Conservation (phyloP, 2,329 filamentous ascomycete species). For the Aspergillus phoenicis region DNA sequence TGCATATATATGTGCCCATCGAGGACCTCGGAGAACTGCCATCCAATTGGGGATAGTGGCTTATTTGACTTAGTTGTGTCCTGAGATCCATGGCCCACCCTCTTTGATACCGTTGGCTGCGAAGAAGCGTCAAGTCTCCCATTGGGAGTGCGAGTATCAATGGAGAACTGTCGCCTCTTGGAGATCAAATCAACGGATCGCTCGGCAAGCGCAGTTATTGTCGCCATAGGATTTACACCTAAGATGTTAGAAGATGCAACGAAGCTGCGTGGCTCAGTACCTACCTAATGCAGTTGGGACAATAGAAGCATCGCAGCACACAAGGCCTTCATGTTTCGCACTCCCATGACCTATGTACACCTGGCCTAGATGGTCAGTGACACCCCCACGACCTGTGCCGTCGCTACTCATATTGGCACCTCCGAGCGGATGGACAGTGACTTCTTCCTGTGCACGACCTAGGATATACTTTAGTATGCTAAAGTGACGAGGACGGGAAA, state of each 20-base stretch:
- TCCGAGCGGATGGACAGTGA: constrained; percentile 6
- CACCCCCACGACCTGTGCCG: neutral
- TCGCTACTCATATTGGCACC: constrained; percentile 3
- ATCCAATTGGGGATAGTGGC: constrained; percentile 8
- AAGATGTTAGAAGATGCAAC: neutral
- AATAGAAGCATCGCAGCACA: neutral
- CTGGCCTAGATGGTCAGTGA: constrained; percentile 2
- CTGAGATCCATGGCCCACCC: too few species aligned
- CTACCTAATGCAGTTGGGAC: constrained; percentile 1
- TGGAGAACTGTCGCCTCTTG: neutral
- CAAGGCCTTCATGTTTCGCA: neutral
- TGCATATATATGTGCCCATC: constrained; percentile 14
- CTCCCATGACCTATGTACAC: neutral
- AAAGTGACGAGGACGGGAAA: neutral
- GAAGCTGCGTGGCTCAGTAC: neutral
- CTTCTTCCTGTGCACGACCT: neutral
- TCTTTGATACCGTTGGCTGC: neutral
- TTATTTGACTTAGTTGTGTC: neutral
- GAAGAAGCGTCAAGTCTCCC: neutral
- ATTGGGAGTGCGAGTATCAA: neutral
- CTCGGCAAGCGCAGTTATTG: constrained; percentile 4
- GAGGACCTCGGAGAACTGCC: constrained; percentile 22
- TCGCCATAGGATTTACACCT: constrained; percentile 5
- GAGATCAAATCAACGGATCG: neutral
- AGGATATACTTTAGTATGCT: neutral